Evolutionary conservation across 352 stramenopile species (phyloP), one percentile per base, ranked within the genome.

Genomic region (Globisporangium spinosum): DNA sequence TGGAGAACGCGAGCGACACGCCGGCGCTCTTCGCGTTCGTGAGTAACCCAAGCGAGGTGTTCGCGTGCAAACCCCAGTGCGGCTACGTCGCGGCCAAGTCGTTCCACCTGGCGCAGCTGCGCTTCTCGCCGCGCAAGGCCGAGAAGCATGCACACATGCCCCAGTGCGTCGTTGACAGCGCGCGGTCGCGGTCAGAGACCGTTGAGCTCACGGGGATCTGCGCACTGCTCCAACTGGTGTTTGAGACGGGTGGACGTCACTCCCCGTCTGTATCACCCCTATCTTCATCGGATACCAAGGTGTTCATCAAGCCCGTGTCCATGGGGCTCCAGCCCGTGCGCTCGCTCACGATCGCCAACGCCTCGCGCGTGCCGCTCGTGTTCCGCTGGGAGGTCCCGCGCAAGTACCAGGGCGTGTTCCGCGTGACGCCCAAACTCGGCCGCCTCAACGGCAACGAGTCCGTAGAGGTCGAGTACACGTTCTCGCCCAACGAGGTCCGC

Each of bases 1-100:
- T 98, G 7, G 77, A 89, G 10, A 98, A 98, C 72, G 68, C 76
- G 1, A 90, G 90, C 53, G 92, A 98, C 64, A 96, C 93, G 0
- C 93, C 94, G 2, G 89, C 88, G 15, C 62, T 95, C 10, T 98
- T 98, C 75, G 40, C 60, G 1, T 94, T 98, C 72, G 70, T 82
- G 6, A 70, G 80, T 27, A 90, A 97, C 68, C 70, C 78, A 23
- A 74, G 72, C 35, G 64, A 77, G 35, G 65, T 83, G 0, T 98
- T 97, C 62, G 66, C 51, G 22, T 94, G 92, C 62, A 91, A 94
- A 27, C 89, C 87, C 2, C 61, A 49, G 29, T 76, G 75, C 60
- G 88, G 89, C 5, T 90, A 89, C 64, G 89, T 97, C 47, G 73
- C 75, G 3, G 72, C 84, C 40, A 93, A 93, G 64, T 87, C 79